Evolutionary conservation across 1,139 yeast species (phyloP).

Genomic region (Spencermartinsiella ligniputridi): DNA sequence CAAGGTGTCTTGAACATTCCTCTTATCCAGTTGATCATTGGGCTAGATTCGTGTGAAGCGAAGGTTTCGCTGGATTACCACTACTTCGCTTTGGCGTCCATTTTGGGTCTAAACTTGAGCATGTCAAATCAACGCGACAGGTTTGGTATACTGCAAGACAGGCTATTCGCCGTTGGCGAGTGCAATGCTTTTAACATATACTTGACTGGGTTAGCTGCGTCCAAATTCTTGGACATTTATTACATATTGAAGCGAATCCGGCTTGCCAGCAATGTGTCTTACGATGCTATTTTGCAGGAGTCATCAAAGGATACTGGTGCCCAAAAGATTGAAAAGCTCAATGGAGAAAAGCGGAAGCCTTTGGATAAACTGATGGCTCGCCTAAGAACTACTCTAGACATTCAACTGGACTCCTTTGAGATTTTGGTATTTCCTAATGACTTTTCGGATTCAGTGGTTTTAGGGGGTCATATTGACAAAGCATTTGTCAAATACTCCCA

Average conservation of each 20-base stretch:
- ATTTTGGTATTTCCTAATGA: conserved; percentile 75
- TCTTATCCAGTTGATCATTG: conserved; percentile 57
- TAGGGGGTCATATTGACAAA: conserved; percentile 58
- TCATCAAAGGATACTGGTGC: conserved; percentile 32
- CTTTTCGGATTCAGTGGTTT: conserved; percentile 66
- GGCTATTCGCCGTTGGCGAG: conserved; percentile 53
- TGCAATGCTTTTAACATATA: conserved; percentile 57
- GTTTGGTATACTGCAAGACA: conserved; percentile 48
- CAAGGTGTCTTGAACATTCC: conserved; percentile 48
- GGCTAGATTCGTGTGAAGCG: conserved; percentile 46
- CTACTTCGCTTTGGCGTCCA: conserved; percentile 62
- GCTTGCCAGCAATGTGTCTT: conserved; percentile 67
- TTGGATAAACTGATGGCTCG: conserved; percentile 20
- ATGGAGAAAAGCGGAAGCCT: conserved; percentile 7
- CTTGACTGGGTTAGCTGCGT: conserved; percentile 79
- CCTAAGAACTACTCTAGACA: conserved; percentile 56
- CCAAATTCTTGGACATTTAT: conserved; percentile 73
- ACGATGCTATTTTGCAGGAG: conserved; percentile 65
- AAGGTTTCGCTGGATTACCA: conserved; percentile 80
- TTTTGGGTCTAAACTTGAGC: conserved; percentile 49
- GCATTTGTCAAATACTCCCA: conserved; percentile 52
- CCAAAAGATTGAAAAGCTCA: conserved; percentile 8
- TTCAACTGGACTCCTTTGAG: conserved; percentile 50
- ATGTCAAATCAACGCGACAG: conserved; percentile 65
- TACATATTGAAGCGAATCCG: conserved; percentile 67